Base-by-base conservation (phyloP, 176 grass and related monocot species). In the Urochloa ruziziensis region DNA sequence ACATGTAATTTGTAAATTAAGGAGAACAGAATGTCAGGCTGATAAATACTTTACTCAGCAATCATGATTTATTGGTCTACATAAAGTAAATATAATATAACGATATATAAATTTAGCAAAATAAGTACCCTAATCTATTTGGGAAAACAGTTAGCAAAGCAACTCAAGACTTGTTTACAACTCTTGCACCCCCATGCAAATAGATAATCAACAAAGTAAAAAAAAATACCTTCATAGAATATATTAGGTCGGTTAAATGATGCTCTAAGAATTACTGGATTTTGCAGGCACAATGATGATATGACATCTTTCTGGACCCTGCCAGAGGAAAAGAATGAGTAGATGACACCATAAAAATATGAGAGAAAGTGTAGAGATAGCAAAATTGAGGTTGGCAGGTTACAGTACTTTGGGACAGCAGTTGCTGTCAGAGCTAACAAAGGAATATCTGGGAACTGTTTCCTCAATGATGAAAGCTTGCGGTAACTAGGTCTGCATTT, bases 211-310 rank as follows among this genome's bases (percentile, higher is more conserved):
- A 47, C 23, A 44, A 62, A 63, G 17, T 77, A 0, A 2, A 51
- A 62, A 62, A 53, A 32, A 29, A 78, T 93, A 93, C 93, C 96
- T 98, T 98, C 91, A 91, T 98, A 98, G 61, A 91, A 98, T 93
- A 98, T 98, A 84, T 95, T 98, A 86, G 96, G 89, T 33, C 96
- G 86, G 84, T 98, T 98, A 81, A 98, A 98, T 57, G 96, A 98
- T 28, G 96, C 89, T 79, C 54, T 93, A 79, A 98, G 91, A 90
- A 91, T 64, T 67, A 98, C 69, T 82, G 96, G 93, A 57, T 93
- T 89, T 67, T 80, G 89, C 79, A 98, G 78, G 72, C 71, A 88
- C 56, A 98, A 54, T 46, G 96, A 98, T 69, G 86, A 65, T 79
- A 98, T 93, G 37, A 98, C 93, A 87, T 98, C 96, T 44, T 90